These are phyloP conservation scores for Pleurotus platypus DNA, from an alignment of 768 basidiomycete genomes.

Conservation along the genomic window DNA sequence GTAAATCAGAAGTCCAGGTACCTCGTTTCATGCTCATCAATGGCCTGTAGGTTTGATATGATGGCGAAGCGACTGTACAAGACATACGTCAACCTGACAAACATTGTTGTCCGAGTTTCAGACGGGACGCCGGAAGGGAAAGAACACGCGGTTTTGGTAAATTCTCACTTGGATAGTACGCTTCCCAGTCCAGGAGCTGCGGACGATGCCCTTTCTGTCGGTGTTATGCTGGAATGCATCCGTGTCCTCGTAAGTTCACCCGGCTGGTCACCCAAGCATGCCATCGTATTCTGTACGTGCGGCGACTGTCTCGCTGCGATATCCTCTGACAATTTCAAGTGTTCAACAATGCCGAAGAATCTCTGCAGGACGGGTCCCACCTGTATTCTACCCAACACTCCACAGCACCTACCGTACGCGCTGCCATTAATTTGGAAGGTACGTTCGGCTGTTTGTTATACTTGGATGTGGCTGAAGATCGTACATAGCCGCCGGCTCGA, in stretches of 20 bases:
- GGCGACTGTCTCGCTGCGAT: background rate
- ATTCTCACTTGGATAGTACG: constrained; percentile 87
- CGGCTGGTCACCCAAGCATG: constrained; percentile 68
- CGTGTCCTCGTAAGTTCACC: constrained; percentile 70
- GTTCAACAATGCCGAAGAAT: constrained; percentile 95
- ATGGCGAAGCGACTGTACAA: constrained; percentile 83
- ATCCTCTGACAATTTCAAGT: constrained; percentile 40
- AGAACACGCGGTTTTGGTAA: constrained; percentile 81
- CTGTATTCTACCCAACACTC: constrained; percentile 90
- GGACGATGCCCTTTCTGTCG: constrained; percentile 86
- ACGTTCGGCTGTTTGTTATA: constrained; percentile 6
- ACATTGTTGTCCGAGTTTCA: constrained; percentile 85
- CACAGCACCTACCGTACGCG: constrained; percentile 71
- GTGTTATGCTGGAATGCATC: constrained; percentile 88
- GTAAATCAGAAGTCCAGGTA: constrained; percentile 18
- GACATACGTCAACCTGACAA: constrained; percentile 82
- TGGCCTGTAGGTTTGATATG: constrained; percentile 76
- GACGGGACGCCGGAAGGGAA: constrained; percentile 69
- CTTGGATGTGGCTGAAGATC: background rate
- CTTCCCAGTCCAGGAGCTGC: constrained; percentile 86
- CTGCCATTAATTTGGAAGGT: constrained; percentile 91
- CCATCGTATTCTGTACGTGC: constrained; percentile 76
- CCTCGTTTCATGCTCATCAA: background rate
- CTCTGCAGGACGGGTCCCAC: constrained; percentile 92
- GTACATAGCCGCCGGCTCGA: constrained; percentile 72